A percentile compares a stretch with the other conserved stretches of the same genome.
These are phyloP conservation scores for Marasmius fiardii DNA, from an alignment of 1,284 basidiomycete species.

Conservation along the genomic window DNA sequence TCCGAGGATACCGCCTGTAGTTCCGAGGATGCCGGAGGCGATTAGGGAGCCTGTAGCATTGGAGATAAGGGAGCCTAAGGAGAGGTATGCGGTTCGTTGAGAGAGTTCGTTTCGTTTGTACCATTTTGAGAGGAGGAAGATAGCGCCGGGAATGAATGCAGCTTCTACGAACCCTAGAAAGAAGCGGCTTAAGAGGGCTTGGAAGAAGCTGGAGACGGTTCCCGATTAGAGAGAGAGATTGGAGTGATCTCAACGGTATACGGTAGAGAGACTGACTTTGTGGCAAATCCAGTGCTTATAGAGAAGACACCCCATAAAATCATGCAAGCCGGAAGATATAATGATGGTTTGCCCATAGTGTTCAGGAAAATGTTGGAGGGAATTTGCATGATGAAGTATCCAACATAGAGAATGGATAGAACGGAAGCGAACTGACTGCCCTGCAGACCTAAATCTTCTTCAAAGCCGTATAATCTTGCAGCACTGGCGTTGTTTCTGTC, in stretches of 20 bases:
- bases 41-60: slow-evolving; percentile 86
- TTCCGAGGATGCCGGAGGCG: slow-evolving; percentile 66
- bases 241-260: too few species aligned
- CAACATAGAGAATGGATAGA: slow-evolving; percentile 73
- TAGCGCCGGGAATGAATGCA: slow-evolving; percentile 70
- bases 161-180: slow-evolving; percentile 73
- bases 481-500: slow-evolving; percentile 71
- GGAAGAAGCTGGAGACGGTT: slow-evolving; percentile 47
- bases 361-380: slow-evolving; percentile 78
- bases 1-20: slow-evolving; percentile 70
- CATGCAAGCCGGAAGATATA: slow-evolving; percentile 74
- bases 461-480: slow-evolving; percentile 67
- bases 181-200: slow-evolving; percentile 73
- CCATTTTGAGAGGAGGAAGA: slow-evolving; percentile 72
- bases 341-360: slow-evolving; percentile 66
- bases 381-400: slow-evolving; percentile 79
- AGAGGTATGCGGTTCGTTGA: slow-evolving; percentile 69
- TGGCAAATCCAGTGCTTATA: slow-evolving; percentile 58
- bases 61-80: slow-evolving; percentile 70
- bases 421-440: slow-evolving; percentile 69
- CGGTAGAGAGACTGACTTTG: slow-evolving; percentile 37
- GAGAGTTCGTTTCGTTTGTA: slow-evolving; percentile 68
- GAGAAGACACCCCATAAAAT: slow-evolving; percentile 69
- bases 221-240: background rate
- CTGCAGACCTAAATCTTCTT: slow-evolving; percentile 61